A percentile compares a stretch with the other conserved stretches of the same genome.
Conservation (phyloP, 148 eudicot genomes). For the Diospyros kaki region DNA sequence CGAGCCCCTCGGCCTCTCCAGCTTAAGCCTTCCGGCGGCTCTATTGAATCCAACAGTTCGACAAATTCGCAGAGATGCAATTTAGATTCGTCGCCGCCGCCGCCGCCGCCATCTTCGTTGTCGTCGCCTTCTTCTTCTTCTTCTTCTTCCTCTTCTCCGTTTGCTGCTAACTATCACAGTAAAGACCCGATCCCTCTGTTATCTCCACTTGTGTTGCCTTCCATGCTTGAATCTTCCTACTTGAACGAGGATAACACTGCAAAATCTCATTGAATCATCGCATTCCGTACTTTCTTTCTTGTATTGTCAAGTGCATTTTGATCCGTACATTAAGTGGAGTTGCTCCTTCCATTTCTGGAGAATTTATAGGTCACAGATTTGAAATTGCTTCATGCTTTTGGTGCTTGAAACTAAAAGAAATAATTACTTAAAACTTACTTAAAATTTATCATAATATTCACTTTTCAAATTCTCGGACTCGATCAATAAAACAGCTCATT, state of each 20-base stretch:
- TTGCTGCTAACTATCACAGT: not conserved
- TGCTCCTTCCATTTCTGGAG: not conserved
- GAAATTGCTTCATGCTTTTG: no score
- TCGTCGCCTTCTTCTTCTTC: not conserved
- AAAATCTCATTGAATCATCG: not conserved
- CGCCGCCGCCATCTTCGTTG: no score
- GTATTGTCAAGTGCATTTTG: not conserved
- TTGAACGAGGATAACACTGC: not conserved
- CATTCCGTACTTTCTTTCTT: no score
- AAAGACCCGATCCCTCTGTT: not conserved
- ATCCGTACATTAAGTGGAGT: not conserved
- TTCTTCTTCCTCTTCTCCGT: not conserved
- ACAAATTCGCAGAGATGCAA: not conserved
- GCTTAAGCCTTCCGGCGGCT: not conserved
- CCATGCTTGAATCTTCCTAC: not conserved
- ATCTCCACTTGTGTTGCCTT: not conserved
- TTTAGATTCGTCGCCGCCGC: not conserved
- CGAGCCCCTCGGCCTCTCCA: constrained; percentile 2
- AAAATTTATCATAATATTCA: no score
- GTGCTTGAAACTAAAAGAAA: no score
- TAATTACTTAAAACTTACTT: no score
- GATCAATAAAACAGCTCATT: no score
- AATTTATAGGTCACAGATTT: no score
- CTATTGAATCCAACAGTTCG: not conserved
- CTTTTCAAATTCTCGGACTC: no score